Evolutionary conservation across 345 rosid species (phyloP), one percentile per base, ranked within the genome.

Genomic region (Eucalyptus tenuipes): DNA sequence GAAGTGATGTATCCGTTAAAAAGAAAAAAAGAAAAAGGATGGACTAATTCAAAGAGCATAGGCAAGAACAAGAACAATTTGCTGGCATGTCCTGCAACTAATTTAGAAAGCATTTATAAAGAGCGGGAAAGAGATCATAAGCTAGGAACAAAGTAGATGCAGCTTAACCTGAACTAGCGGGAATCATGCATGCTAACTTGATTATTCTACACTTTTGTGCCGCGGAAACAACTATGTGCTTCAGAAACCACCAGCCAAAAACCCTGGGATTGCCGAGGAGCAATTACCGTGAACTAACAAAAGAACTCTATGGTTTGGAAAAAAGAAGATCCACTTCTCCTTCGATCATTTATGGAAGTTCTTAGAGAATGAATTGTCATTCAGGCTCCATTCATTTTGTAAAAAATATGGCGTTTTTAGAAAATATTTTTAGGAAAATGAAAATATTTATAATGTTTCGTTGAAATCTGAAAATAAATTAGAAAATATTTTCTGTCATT

Each of bases 381-480:
- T n/a, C 24, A 50, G 0, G 55, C 24, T 52, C 1, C 4, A 7
- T 4, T 27, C 31, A 10, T 57, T 57, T 57, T 3, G 0, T 3
- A 10, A 2, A 52, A 52, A 0, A 52, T 52, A 52, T 18, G 4
- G 1, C 3, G 0, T 7, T 52, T 52, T 0, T 7, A 3, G 0
- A 18, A 52, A 52, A 1, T 52, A 0, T 20, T 20, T 18, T 52
- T 20, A 52, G 1, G 2, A 52, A 52, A 52, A 52, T 52, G 25
- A 52, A 4, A 50, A 50, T 49, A 0, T 52, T 52, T 52, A 0
- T 0, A 18, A 4, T 52, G 4, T 0, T 52, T 3, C 0, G 0
- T 6, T 0, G 1, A 52, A 52, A 20, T 52, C 1, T 18, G 10
- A 52, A 52, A 52, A 52, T 52, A 10, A 20, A 52, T 20, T 52